A percentile compares a stretch with the other conserved stretches of the same genome.
phyloP scores from a whole-genome alignment of 495 filamentous ascomycete genomes.

The Daldinia vernicosa region DNA sequence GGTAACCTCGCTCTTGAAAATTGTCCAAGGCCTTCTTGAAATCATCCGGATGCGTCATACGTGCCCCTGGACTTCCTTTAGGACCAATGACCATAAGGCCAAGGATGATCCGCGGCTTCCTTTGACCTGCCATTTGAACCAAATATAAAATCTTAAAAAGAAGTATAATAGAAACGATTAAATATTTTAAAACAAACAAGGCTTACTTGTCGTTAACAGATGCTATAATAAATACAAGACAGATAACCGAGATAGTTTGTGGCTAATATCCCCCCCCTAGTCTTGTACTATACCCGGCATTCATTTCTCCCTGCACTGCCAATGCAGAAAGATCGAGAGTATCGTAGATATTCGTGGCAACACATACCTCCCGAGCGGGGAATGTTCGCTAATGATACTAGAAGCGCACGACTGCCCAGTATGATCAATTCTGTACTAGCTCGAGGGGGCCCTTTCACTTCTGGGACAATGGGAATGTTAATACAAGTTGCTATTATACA shows the following conservation, averaged over 20 bases:
- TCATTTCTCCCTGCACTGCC: background rate
- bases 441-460: background rate
- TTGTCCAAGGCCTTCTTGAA: conserved; percentile 69
- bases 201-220: background rate
- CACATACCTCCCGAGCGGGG: background rate
- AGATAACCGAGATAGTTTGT: background rate
- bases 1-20: conserved; percentile 70
- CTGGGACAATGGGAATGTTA: background rate
- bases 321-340: background rate
- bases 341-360: background rate
- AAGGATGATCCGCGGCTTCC: conserved; percentile 54
- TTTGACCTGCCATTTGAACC: background rate
- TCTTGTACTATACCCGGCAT: background rate
- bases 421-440: background rate
- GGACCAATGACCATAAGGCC: conserved; percentile 62
- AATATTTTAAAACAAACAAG: background rate
- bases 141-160: background rate
- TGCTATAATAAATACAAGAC: background rate
- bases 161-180: background rate
- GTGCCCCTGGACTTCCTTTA: conserved; percentile 46
- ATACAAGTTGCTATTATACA: too few relatives aligned
- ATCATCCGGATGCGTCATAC: conserved; percentile 69
- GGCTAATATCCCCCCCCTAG: background rate
- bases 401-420: background rate
- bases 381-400: background rate